phyloP scores from a whole-genome alignment of 2,329 filamentous ascomycete species.

The Cercospora sp. region DNA sequence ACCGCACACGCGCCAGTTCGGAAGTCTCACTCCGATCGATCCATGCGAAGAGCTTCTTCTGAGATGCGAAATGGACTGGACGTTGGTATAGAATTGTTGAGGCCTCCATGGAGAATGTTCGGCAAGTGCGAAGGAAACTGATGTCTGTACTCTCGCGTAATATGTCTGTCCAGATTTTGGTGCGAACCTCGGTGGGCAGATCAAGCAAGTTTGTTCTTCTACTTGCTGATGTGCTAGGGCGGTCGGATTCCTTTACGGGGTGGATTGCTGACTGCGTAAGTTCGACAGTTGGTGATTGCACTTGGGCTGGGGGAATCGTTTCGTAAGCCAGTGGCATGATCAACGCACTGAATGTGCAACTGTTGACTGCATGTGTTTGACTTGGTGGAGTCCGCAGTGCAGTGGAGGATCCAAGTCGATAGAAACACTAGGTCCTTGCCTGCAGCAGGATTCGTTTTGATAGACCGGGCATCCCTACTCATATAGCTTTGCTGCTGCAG shows the following conservation, averaged over 20 bases:
- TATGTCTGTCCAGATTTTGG: slow-evolving; percentile 12
- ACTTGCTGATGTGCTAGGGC: background rate
- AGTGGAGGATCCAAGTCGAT: background rate
- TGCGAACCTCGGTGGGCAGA: slow-evolving; percentile 24
- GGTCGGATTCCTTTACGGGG: background rate
- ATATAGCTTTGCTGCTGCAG: slow-evolving; percentile 6
- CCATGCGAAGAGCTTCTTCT: slow-evolving; percentile 33
- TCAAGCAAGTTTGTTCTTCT: slow-evolving; percentile 3
- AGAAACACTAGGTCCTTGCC: background rate
- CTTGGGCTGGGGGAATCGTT: background rate
- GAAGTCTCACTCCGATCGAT: slow-evolving; percentile 24
- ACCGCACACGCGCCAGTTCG: slow-evolving; percentile 30
- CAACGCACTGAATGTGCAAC: background rate
- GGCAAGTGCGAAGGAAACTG: slow-evolving; percentile 24
- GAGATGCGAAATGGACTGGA: slow-evolving; percentile 29
- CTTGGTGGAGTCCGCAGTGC: background rate
- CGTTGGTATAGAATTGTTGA: slow-evolving; percentile 28
- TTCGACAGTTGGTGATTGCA: background rate
- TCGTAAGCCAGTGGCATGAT: background rate
- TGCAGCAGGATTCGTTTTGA: slow-evolving; percentile 1
- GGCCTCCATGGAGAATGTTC: slow-evolving; percentile 31
- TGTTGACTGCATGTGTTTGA: background rate
- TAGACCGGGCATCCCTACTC: slow-evolving; percentile 14
- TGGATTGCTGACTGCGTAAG: background rate
- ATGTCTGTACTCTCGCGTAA: background rate